A percentile compares a stretch with the other conserved stretches of the same genome.
phyloP scores from a whole-genome alignment of 2,329 filamentous ascomycete species.

The Colletotrichum brevisporum region DNA sequence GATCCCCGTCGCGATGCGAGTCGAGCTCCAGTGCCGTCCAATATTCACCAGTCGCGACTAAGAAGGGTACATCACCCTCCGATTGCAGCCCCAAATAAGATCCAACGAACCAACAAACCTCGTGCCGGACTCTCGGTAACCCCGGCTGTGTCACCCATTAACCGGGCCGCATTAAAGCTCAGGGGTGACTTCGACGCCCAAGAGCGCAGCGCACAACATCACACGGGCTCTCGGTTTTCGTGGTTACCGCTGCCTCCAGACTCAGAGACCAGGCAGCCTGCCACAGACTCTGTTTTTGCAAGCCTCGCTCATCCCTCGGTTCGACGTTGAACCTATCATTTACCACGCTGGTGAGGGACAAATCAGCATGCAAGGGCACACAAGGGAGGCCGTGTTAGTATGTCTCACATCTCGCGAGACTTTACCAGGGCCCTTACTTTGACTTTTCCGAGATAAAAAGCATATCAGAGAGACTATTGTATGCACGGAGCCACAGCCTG shows the following conservation, averaged over 20 bases:
- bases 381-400: conserved; percentile 27
- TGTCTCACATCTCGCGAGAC: conserved; percentile 23
- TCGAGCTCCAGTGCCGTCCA: conserved; percentile 2
- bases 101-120: conserved; percentile 15
- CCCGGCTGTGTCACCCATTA: conserved; percentile 24
- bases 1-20: neutral
- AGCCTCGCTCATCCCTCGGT: conserved; percentile 1
- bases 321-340: neutral
- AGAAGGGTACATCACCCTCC: conserved; percentile 11
- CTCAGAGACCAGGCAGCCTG: no score
- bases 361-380: conserved; percentile 14
- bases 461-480: conserved; percentile 14
- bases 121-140: conserved; percentile 31
- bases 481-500: neutral
- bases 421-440: conserved; percentile 9
- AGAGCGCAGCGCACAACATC: conserved; percentile 8
- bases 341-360: neutral
- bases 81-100: neutral
- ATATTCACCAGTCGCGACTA: conserved; percentile 1
- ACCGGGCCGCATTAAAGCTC: conserved; percentile 3
- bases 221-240: neutral
- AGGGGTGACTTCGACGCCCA: conserved; percentile 17
- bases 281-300: no score
- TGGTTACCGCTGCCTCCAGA: neutral
- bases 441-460: conserved; percentile 21